Base-by-base conservation (phyloP, 305 asterid species). In the Solanum aculeatissimum region DNA sequence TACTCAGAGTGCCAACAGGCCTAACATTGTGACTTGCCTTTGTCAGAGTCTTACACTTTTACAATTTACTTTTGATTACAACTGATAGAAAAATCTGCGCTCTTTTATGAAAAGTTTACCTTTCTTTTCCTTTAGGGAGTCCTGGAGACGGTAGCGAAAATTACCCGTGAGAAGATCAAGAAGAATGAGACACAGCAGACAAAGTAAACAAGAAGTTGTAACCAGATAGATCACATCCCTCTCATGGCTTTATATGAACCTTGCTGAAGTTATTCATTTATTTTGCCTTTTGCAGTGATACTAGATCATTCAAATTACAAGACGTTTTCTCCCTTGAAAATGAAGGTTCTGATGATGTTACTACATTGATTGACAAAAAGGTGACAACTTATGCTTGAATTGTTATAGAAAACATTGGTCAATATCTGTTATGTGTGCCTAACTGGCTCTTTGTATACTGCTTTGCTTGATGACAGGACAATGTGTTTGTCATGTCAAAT, bases 401-500 rank as follows among this genome's bases (percentile, higher is more conserved):
- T 13, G 29, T 57, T 81, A 25, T 51, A 15, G 81, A 83, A 66
- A 89, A 54, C 60, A 86, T 54, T 80, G 82, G 82, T 45, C 83
- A 78, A 25, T 51, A 77, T 51, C 29, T 11, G 1, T 6, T 18
- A 51, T 0, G 29, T 18, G 18, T 51, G 19, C 32, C 42, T 51
- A 51, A 77, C 47, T 51, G 32, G 47, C 70, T 83, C 68, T 78
- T 87, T 89, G 83, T 53, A 69, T 69, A 87, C 60, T 11, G 57
- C 72, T 32, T 75, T 83, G 80, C 9, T 55, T 86, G 77, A 71
- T 84, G 83, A 88, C 93, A 96, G 99, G 97, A 96, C 85, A 96
- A 96, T 82, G 93, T 90, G 84, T 96, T 91, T 85, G 98, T 96
- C 87, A 96, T 96, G 97, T 96, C 99, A 83, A 95, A 95, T 87